phyloP scores from a whole-genome alignment of 1,284 basidiomycete genomes.

The Cryptococcus hybrid region DNA sequence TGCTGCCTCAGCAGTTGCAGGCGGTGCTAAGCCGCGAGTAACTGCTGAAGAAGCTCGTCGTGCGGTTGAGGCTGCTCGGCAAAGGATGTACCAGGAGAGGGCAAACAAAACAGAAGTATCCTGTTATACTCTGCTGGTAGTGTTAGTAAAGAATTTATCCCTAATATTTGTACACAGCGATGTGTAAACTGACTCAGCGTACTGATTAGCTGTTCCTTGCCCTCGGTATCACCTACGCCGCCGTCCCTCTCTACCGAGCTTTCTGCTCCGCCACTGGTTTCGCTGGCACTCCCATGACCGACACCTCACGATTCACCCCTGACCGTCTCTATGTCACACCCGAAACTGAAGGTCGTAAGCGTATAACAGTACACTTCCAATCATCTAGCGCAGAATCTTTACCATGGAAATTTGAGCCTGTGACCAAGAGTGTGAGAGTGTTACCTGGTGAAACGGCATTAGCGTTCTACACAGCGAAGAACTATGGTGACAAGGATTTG shows the following conservation, averaged over 20 bases:
- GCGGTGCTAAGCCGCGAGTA: background rate
- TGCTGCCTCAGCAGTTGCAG: too few species aligned
- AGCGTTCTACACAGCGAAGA: conserved; percentile 95
- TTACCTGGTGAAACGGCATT: conserved; percentile 94
- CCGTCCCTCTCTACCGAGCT: conserved; percentile 94
- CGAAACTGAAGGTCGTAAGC: conserved; percentile 58
- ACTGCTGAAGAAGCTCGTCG: conserved; percentile 12
- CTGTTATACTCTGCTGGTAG: conserved; percentile 40
- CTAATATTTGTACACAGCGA: too few species aligned
- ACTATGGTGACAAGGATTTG: conserved; percentile 78
- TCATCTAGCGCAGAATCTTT: conserved; percentile 85
- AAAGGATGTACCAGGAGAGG: conserved; percentile 37
- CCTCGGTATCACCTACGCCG: conserved; percentile 86
- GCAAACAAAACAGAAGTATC: conserved; percentile 30
- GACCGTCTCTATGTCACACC: conserved; percentile 77
- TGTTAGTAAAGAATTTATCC: conserved; percentile 30
- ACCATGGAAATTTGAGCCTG: conserved; percentile 90
- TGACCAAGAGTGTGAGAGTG: conserved; percentile 86
- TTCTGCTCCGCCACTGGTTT: conserved; percentile 99
- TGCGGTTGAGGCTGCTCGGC: conserved; percentile 22
- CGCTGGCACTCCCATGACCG: conserved; percentile 91
- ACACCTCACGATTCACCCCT: conserved; percentile 73
- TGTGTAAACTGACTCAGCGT: background rate
- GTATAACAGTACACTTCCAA: conserved; percentile 93
- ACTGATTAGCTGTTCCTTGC: conserved; percentile 67